Percentiles rank a stretch among this genome's conserved stretches.
Conservation (phyloP, 306 rosid genomes). For the Lagenaria siceraria region DNA sequence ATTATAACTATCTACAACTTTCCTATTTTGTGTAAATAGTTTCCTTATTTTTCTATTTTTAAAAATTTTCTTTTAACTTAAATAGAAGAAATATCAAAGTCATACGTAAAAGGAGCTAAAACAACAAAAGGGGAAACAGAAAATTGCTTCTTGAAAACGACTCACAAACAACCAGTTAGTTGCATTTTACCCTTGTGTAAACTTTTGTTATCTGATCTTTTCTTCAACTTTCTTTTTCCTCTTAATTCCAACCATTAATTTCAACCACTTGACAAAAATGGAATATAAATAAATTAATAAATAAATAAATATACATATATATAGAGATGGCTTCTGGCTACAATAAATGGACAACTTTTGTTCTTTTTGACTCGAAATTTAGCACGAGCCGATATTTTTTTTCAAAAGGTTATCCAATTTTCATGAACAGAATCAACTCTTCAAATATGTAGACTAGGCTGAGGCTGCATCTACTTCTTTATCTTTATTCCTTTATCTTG, state of each 20-base stretch:
- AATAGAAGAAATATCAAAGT: not conserved
- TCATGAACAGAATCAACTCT: not conserved
- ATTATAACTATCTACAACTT: no score
- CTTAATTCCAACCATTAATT: not conserved
- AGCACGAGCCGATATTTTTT: not conserved
- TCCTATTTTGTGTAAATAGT: no score
- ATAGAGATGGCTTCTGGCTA: no score
- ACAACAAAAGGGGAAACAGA: not conserved
- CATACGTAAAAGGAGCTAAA: not conserved
- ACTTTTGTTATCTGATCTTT: not conserved
- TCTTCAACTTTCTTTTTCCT: not conserved
- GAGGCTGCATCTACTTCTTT: not conserved
- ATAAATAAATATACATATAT: no score
- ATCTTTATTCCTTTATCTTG: not conserved
- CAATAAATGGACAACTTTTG: no score
- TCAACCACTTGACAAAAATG: not conserved
- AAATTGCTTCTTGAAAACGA: not conserved
- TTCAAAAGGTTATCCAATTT: not conserved
- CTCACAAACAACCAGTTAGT: not conserved
- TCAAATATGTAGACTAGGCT: not conserved
- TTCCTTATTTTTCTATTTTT: no score
- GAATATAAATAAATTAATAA: no score
- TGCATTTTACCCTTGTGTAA: not conserved
- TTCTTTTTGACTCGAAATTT: not conserved
- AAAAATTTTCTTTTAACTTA: no score